Base-by-base conservation (phyloP, 257 asterid genomes). In the Plantago ovata region DNA sequence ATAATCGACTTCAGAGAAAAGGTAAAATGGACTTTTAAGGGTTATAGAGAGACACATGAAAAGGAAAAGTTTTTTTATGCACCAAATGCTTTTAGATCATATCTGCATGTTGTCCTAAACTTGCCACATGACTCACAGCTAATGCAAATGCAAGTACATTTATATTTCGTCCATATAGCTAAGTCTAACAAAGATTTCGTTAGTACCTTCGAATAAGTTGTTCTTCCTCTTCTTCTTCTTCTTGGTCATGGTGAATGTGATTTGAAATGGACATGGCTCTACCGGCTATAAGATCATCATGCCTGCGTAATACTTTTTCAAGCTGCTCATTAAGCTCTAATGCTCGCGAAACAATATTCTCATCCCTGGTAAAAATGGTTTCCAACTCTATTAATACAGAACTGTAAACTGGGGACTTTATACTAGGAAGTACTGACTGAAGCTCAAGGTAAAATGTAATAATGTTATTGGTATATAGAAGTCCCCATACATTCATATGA, bases 291-390 rank as follows among this genome's bases (percentile, higher is more conserved):
- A 50, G 56, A 50, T 50, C 56, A 23, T 32, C 28, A 50, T 50
- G 56, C 56, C 19, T 50, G 28, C 28, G 23, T 50, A 50, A 50
- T 10, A 50, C 56, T 22, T 15, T 50, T 9, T 50, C 56, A 22
- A 50, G 56, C 56, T 50, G 56, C 56, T 50, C 56, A 13, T 50
- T 50, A 50, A 50, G 56, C 56, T 50, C 56, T 10, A 50, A 36
- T 20, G 56, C 56, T 50, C 38, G 56, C 21, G 72, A 38, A 62
- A 75, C 64, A 4, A 68, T 59, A 21, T 62, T 72, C 58, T 74
- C 84, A 21, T 78, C 76, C 67, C 84, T 78, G 43, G 22, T 54
- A 38, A 39, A 58, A 46, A 63, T 57, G 36, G 19, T 52, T 3
- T 14, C 41, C 24, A 51, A 15, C 57, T 40, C 38, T 23, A 39